A percentile compares a stretch with the other conserved stretches of the same genome.
Evolutionary conservation across 805 yeast genomes (phyloP).

Genomic region (Wickerhamiella allomyrinae): DNA sequence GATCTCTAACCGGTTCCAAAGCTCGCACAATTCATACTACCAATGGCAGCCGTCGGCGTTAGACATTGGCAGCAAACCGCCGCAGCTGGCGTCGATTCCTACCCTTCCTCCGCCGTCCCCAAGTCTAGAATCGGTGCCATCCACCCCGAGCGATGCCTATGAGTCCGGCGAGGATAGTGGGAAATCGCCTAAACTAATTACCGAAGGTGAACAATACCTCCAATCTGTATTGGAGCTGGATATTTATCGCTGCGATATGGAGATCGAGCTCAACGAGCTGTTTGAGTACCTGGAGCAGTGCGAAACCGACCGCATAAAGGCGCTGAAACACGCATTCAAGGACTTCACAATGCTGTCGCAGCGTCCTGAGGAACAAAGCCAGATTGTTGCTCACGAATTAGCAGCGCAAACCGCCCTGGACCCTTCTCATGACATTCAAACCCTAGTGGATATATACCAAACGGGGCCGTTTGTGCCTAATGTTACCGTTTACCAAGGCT

Average conservation of each 20-base stretch:
- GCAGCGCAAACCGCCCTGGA: slow-evolving; percentile 46
- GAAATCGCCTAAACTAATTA: slow-evolving; percentile 5
- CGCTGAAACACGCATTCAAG: slow-evolving; percentile 47
- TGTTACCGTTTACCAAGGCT: slow-evolving; percentile 57
- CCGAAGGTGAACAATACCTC: slow-evolving; percentile 38
- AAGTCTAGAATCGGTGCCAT: not conserved
- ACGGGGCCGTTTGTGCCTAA: slow-evolving; percentile 64
- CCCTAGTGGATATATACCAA: slow-evolving; percentile 43
- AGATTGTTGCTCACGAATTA: slow-evolving; percentile 34
- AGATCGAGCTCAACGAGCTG: slow-evolving; percentile 51
- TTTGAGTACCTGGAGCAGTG: slow-evolving; percentile 57
- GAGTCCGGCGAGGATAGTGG: not conserved
- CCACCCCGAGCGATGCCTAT: not conserved
- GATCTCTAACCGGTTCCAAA: slow-evolving; percentile 36
- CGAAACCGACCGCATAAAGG: slow-evolving; percentile 54
- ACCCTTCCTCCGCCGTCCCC: not conserved
- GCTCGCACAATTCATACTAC: slow-evolving; percentile 52
- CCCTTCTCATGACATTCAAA: slow-evolving; percentile 47
- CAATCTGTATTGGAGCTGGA: slow-evolving; percentile 45
- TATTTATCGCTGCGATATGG: slow-evolving; percentile 49
- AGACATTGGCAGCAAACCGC: slow-evolving; percentile 6
- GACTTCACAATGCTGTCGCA: slow-evolving; percentile 39
- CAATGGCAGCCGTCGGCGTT: slow-evolving; percentile 36
- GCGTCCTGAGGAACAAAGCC: slow-evolving; percentile 32
- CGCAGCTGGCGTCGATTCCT: not conserved